phyloP scores from a whole-genome alignment of 169 alveolate species.

The Eimeria tenella region DNA sequence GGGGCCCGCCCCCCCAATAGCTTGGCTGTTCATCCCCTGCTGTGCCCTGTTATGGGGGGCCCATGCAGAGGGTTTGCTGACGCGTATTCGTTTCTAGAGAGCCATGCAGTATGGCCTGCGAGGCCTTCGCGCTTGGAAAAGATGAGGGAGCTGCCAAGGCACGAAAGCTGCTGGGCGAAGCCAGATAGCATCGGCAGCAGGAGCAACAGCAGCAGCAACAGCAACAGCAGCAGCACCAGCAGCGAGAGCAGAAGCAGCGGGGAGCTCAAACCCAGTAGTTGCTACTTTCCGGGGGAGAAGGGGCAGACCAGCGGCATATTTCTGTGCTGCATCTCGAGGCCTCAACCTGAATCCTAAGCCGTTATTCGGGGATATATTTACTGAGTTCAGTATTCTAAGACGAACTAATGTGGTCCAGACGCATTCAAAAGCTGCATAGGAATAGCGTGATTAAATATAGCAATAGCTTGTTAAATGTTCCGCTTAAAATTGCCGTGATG shows the following conservation, averaged over 20 bases:
- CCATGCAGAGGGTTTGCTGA: neutral
- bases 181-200: too few species aligned
- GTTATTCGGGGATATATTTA: too few species aligned
- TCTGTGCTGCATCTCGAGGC: slow-evolving; percentile 37
- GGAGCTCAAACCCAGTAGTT: slow-evolving; percentile 15
- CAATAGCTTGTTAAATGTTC: too few species aligned
- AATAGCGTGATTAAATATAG: too few species aligned
- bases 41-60: neutral
- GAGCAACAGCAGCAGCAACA: neutral
- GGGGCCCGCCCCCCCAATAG: neutral
- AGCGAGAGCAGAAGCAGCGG: neutral
- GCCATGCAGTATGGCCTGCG: neutral
- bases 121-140: neutral
- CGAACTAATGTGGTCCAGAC: too few species aligned
- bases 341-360: neutral
- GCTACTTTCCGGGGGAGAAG: slow-evolving; percentile 43
- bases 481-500: too few species aligned
- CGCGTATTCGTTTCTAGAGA: neutral
- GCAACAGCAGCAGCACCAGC: neutral
- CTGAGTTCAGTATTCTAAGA: too few species aligned
- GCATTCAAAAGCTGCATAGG: too few species aligned
- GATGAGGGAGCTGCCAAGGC: neutral
- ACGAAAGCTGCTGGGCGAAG: neutral
- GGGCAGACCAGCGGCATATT: slow-evolving; percentile 47
- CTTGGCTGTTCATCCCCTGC: neutral